Base-by-base conservation (phyloP, 768 basidiomycete genomes). In the Gloeopeniophorella convolvens region DNA sequence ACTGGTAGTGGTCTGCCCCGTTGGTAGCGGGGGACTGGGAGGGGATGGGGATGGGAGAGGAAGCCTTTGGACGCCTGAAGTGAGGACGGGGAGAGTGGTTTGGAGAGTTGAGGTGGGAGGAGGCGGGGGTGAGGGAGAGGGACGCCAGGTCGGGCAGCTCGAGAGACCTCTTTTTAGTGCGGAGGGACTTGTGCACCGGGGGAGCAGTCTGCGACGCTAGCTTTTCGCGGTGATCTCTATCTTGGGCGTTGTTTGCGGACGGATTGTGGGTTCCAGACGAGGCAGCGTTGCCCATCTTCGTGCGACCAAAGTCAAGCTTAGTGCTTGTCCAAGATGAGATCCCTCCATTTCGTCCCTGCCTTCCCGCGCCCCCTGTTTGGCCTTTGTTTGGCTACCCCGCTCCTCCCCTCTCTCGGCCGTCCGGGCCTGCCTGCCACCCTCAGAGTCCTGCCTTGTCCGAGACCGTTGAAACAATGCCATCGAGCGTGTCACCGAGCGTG, bases 111-210 rank as follows among this genome's bases (percentile, higher is more conserved):
- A 63, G 66, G 49, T 63, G 61, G 24, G 69, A 68, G 35, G 66
- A 57, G 42, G 66, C 66, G 50, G 73, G 72, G 49, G 75, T 72
- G 54, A 77, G 60, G 37, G 74, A 67, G 56, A 77, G 72, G 51
- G 68, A 67, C 11, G 75, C 75, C 59, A 89, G 79, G 70, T 87
- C 85, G 45, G 85, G 85, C 21, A 89, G 73, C 63, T 89, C 83
- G 16, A 89, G 77, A 0, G 82, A 84, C 62, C 74, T 79, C 67
- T 84, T 85, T 72, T 82, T 86, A 18, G 72, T 70, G 33, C 81
- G 72, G 50, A 86, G 67, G 36, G 83, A 83, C 27, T 72, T 70
- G 64, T 85, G 82, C 1, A 80, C 68, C 72, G 33, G 60, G 67
- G 33, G 66, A 65, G 16, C 67, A 65, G n/a, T n/a, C n/a, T n/a